phyloP scores from a whole-genome alignment of 2,329 filamentous ascomycete species.

The Lasiodiplodia hormozganensis region DNA sequence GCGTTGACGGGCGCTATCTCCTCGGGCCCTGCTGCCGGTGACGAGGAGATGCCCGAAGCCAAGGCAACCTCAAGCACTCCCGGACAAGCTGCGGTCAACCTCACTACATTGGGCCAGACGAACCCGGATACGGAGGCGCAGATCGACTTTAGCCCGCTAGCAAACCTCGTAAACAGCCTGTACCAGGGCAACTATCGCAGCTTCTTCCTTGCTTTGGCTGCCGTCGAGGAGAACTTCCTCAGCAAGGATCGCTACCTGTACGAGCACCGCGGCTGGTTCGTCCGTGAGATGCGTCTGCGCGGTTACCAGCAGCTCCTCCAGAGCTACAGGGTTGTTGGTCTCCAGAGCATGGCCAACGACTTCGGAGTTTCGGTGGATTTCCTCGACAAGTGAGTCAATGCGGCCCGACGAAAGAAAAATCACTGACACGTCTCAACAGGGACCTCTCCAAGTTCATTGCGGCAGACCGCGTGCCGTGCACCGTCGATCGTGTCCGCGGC shows the following conservation, averaged over 20 bases:
- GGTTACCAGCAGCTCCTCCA: slow-evolving; percentile 97
- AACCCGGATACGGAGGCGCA: slow-evolving; percentile 77
- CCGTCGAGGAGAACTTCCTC: slow-evolving; percentile 92
- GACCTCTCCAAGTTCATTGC: slow-evolving; percentile 98
- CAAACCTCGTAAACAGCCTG: slow-evolving; percentile 85
- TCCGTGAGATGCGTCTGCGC: slow-evolving; percentile 95
- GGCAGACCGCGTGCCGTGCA: slow-evolving; percentile 91
- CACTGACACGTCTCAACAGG: slow-evolving; percentile 54
- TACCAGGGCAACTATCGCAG: slow-evolving; percentile 94
- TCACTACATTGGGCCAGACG: slow-evolving; percentile 77
- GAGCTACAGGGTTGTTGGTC: slow-evolving; percentile 95
- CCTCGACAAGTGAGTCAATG: slow-evolving; percentile 77
- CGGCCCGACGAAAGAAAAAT: background rate
- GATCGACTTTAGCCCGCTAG: slow-evolving; percentile 87
- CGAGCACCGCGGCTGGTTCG: slow-evolving; percentile 96
- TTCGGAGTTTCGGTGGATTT: slow-evolving; percentile 98
- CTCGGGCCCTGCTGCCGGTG: slow-evolving; percentile 76
- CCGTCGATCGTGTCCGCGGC: slow-evolving; percentile 94
- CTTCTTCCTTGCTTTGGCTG: slow-evolving; percentile 89
- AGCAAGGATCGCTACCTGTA: slow-evolving; percentile 93
- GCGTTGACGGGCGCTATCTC: slow-evolving; percentile 82
- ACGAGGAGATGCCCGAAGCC: slow-evolving; percentile 75
- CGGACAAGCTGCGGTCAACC: slow-evolving; percentile 78
- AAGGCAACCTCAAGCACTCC: slow-evolving; percentile 57
- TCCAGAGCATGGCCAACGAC: slow-evolving; percentile 95